These are phyloP conservation scores for Chlamydomonas sphaeroides DNA, from an alignment of 139 green algal genomes.

Conservation along the genomic window DNA sequence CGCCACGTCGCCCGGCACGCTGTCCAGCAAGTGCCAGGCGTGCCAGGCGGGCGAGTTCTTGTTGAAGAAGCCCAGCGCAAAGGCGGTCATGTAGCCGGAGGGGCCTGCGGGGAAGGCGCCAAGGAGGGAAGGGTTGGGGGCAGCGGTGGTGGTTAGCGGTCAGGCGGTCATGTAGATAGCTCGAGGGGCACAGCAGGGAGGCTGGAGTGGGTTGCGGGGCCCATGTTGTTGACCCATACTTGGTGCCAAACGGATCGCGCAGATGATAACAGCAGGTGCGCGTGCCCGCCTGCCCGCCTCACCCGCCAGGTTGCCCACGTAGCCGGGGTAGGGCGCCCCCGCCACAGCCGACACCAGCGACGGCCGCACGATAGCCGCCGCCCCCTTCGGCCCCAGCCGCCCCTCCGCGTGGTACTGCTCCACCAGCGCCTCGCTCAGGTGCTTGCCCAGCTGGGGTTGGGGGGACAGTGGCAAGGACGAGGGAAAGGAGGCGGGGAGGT, in stretches of 20 bases:
- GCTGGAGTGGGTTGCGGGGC: too few relatives aligned
- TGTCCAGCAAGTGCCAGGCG: constrained; percentile 56
- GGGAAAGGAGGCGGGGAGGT: too few relatives aligned
- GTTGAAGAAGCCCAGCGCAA: constrained; percentile 60
- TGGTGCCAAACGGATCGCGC: too few relatives aligned
- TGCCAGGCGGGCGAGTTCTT: constrained; percentile 42
- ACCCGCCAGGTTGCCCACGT: constrained; percentile 66
- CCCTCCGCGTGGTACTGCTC: constrained; percentile 20
- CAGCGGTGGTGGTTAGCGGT: too few relatives aligned
- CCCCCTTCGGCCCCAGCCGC: not conserved
- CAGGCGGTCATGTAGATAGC: too few relatives aligned
- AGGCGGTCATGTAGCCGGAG: constrained; percentile 51
- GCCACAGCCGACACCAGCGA: constrained; percentile 59
- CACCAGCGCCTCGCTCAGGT: constrained; percentile 61
- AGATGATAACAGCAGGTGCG: too few relatives aligned
- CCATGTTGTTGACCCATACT: too few relatives aligned
- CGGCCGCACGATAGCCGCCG: constrained; percentile 59
- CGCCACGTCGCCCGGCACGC: constrained; percentile 65
- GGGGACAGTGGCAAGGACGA: not conserved
- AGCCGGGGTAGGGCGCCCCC: constrained; percentile 59
- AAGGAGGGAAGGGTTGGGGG: too few relatives aligned
- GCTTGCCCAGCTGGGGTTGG: constrained; percentile 47
- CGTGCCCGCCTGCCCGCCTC: too few relatives aligned
- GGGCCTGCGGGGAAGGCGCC: constrained; percentile 33
- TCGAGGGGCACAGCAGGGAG: too few relatives aligned